Base-by-base conservation (phyloP, 768 basidiomycete genomes). In the Tulasnella sp. region DNA sequence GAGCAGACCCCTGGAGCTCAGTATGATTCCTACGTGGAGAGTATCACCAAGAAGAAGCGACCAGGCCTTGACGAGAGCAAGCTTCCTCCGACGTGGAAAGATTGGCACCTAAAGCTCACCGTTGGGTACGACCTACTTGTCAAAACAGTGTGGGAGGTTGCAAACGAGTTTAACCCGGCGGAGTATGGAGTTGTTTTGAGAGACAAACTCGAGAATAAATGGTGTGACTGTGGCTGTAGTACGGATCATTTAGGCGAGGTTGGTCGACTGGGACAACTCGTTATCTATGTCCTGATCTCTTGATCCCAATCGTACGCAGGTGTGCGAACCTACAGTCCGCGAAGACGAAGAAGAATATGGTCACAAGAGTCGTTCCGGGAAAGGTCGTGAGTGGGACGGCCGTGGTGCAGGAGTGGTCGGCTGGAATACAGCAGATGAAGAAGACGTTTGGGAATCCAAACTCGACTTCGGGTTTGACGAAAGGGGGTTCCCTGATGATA, bases 141-240 rank as follows among this genome's bases (percentile, higher is more conserved):
- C 1, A 77, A 81, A 63, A 79, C 81, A 40, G 69, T 86, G 2
- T 86, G 83, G 84, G 73, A 75, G 17, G 79, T 84, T 19, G 79
- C 83, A 27, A 68, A 76, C 29, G 84, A 86, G 63, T 59, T 40
- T 35, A 46, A 58, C 19, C 41, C 45, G 7, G 32, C 32, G 8
- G 59, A 84, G 9, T 86, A 84, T 61, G 84, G 84, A 0, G 70
- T 73, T 34, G 77, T 84, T 12, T 69, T 86, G 31, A 71, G 82
- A 27, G 84, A 86, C 62, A 86, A 86, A 67, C 67, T 86, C 51
- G 81, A 79, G 11, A 75, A 73, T 3, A 85, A 84, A 62, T 86
- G 84, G 84, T 86, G 84, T 65, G 83, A 84, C 58, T 86, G 84
- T 68, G 84, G 84, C 1, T 86, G 84, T 65, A 84, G 83, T 46